A percentile compares a stretch with the other conserved stretches of the same genome.
These are phyloP conservation scores for Cinnamomum chago DNA, from an alignment of 164 flowering plant genomes.

Conservation along the genomic window DNA sequence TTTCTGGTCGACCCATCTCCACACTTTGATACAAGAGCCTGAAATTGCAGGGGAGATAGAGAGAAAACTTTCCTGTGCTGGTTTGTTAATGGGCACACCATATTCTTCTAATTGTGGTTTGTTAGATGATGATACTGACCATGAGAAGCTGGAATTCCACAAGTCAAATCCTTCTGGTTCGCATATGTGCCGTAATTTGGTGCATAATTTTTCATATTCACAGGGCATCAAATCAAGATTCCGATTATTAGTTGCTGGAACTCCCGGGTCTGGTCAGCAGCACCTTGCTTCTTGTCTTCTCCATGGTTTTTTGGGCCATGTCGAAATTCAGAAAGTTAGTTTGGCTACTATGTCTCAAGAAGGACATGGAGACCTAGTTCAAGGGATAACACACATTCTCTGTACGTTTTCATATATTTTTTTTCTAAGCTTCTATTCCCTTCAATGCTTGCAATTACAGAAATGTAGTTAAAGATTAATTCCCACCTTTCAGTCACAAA, in stretches of 20 bases:
- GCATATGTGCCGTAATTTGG: conserved; percentile 14
- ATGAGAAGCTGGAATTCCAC: conserved; percentile 17
- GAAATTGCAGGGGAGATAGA: conserved; percentile 51
- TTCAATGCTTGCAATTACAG: too few species aligned
- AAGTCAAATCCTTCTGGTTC: conserved; percentile 16
- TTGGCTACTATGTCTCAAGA: conserved; percentile 85
- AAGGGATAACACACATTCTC: conserved; percentile 64
- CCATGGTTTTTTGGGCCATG: conserved; percentile 69
- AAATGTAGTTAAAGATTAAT: too few species aligned
- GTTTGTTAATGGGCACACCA: conserved; percentile 39
- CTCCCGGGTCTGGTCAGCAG: conserved; percentile 70
- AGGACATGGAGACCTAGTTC: conserved; percentile 79
- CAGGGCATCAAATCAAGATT: conserved; percentile 48
- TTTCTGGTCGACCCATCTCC: conserved; percentile 58
- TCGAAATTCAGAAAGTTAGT: conserved; percentile 73
- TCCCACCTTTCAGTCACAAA: not conserved
- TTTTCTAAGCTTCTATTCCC: not conserved
- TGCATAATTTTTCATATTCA: conserved; percentile 24
- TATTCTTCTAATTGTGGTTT: conserved; percentile 24
- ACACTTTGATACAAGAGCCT: conserved; percentile 46
- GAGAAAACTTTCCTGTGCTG: conserved; percentile 38
- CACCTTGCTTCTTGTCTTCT: conserved; percentile 91
- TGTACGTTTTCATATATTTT: conserved; percentile 38
- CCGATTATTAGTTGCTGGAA: conserved; percentile 73
- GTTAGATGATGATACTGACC: conserved; percentile 23